Base-by-base conservation (phyloP, 2,329 filamentous ascomycete species). In the Biscogniauxia mediterranea region DNA sequence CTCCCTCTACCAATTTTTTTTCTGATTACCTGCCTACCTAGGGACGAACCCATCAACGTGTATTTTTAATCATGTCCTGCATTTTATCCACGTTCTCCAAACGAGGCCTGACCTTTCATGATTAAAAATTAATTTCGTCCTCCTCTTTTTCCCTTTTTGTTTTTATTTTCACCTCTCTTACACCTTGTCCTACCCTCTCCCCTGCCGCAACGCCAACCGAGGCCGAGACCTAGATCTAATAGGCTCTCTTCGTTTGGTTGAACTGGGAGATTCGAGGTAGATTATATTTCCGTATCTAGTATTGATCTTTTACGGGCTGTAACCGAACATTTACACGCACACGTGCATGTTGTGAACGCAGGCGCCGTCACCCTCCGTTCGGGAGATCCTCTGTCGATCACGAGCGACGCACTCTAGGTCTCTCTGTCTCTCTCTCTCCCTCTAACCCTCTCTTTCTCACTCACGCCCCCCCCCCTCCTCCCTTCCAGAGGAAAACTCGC, bases 381-480 rank as follows among this genome's bases (percentile, higher is more conserved):
- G 60, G 65, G 61, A 64, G 58, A 62, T 66, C 66, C 57, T 63
- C 62, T 66, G 68, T 67, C 65, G 68, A 70, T 70, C 69, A 68
- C 69, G 66, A 69, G 64, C 69, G 62, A 62, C 63, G 61, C 55
- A 13, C 38, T 9, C 38, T 13, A 32, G 26, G 26, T 49, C 15
- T 54, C 55, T 54, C 59, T 58, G 7, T 49, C 11, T 54, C 57
- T 56, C 59, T 58, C 28, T 56, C 58, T 32, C 28, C 2, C 7
- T 32, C 52, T 59, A 59, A 52, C 55, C 58, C 49, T 66, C 59
- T 64, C 60, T 62, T 59, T 28, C 63, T 64, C 58, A 25, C 57
- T 54, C 58, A 32, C 28, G 7, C 28, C 3, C 28, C 28, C 28
- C 28, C 28, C 11, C 28, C 8, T 28, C n/a, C n/a, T n/a, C n/a